Conservation (phyloP, 2,329 filamentous ascomycete genomes). For the Botrytis fabae region DNA sequence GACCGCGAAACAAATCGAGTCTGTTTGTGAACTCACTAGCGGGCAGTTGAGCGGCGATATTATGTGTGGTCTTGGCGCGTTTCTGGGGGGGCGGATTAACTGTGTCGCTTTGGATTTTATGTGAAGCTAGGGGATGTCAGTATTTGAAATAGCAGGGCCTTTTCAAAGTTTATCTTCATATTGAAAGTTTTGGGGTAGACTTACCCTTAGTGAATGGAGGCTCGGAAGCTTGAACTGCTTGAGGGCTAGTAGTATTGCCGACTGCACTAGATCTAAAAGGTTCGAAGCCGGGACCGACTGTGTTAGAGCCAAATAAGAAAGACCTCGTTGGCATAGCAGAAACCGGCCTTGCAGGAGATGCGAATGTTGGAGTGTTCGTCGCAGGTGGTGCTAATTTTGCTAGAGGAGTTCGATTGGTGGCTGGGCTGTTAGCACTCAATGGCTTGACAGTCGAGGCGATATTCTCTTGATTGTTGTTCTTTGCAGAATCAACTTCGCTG, state of each 20-base stretch:
- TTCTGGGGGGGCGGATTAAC: background rate
- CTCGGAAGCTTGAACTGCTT: too few species aligned
- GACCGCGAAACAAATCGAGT: slow-evolving; percentile 13
- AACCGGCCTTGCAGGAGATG: background rate
- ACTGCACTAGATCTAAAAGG: background rate
- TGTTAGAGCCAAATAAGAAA: background rate
- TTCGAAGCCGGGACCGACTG: background rate
- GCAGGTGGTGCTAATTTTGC: background rate
- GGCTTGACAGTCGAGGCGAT: too few species aligned
- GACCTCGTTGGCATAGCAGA: background rate
- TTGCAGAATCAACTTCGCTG: background rate
- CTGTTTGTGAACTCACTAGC: background rate
- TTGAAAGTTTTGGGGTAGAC: too few species aligned
- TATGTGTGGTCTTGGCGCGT: background rate
- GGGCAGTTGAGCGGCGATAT: background rate
- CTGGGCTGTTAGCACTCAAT: background rate
- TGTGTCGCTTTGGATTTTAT: background rate
- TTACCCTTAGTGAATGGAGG: background rate
- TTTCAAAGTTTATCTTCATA: background rate
- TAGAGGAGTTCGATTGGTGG: background rate
- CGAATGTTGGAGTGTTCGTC: background rate
- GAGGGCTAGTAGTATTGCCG: background rate
- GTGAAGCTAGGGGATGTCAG: background rate
- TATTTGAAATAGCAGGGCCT: background rate
- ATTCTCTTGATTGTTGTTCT: background rate